phyloP scores from a whole-genome alignment of 2,329 filamentous ascomycete species.

The Colletotrichum sp. region DNA sequence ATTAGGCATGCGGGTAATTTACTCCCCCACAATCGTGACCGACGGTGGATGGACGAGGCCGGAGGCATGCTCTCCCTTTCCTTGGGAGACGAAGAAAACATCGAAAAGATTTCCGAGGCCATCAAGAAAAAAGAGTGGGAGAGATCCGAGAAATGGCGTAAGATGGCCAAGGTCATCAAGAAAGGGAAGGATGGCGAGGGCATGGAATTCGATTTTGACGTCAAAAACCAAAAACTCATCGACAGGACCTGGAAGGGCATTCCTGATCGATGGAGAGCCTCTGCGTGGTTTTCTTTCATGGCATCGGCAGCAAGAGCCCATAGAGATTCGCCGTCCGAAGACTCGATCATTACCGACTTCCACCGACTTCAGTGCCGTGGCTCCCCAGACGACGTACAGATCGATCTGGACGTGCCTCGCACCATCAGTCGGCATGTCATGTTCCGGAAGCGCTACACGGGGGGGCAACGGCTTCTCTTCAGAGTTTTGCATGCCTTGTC shows the following conservation, averaged over 20 bases:
- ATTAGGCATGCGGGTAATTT: conserved; percentile 63
- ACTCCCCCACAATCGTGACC: conserved; percentile 64
- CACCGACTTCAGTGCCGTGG: conserved; percentile 73
- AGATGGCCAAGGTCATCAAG: conserved; percentile 64
- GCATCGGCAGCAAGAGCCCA: conserved; percentile 73
- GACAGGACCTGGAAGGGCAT: conserved; percentile 98
- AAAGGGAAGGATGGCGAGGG: conserved; percentile 57
- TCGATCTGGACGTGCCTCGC: conserved; percentile 93
- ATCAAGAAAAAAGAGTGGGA: conserved; percentile 67
- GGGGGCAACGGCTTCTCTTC: conserved; percentile 90
- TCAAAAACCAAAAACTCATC: conserved; percentile 80
- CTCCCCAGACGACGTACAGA: conserved; percentile 92
- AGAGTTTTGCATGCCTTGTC: conserved; percentile 90
- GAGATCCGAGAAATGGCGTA: conserved; percentile 70
- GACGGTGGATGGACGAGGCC: conserved; percentile 66
- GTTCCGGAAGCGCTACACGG: conserved; percentile 90
- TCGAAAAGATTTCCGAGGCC: conserved; percentile 55
- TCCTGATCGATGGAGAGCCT: conserved; percentile 90
- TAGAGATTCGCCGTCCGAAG: conserved; percentile 67
- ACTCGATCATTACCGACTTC: conserved; percentile 74
- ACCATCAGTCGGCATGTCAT: conserved; percentile 97
- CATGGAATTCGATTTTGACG: conserved; percentile 79
- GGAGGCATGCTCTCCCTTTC: conserved; percentile 69
- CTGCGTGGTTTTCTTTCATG: conserved; percentile 95
- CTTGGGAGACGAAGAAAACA: conserved; percentile 62